phyloP scores from a whole-genome alignment of 495 filamentous ascomycete genomes.

The Hypoxylon crocopeplum region DNA sequence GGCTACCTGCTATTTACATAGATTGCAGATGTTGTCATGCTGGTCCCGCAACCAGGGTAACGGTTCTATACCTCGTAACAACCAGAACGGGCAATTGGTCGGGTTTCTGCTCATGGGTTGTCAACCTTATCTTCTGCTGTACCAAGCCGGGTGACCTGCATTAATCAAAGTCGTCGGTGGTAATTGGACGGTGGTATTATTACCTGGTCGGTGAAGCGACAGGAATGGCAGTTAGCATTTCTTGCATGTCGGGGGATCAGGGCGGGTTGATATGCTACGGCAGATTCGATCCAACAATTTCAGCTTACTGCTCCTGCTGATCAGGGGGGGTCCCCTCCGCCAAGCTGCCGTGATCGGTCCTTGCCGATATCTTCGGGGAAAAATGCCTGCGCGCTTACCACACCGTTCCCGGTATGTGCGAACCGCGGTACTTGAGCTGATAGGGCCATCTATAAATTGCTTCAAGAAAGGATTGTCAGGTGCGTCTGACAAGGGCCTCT shows the following conservation, averaged over 20 bases:
- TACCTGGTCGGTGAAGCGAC: constrained; percentile 5
- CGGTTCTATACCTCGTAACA: constrained; percentile 10
- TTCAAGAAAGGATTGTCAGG: constrained; percentile 23
- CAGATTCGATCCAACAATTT: not conserved
- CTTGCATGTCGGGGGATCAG: not conserved
- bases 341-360: constrained; percentile 32
- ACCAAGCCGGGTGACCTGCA: constrained; percentile 20
- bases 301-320: constrained; percentile 16
- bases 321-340: constrained; percentile 12
- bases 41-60: constrained; percentile 17
- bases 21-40: constrained; percentile 10
- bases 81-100: constrained; percentile 28
- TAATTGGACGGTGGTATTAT: constrained; percentile 16
- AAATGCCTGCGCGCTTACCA: constrained; percentile 15
- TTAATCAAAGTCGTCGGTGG: constrained; percentile 13
- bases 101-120: constrained; percentile 1
- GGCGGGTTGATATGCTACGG: not conserved
- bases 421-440: constrained; percentile 21
- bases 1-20: not conserved
- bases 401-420: constrained; percentile 13
- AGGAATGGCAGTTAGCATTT: constrained; percentile 23
- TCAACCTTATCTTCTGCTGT: constrained; percentile 27
- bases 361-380: constrained; percentile 19
- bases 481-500: constrained; percentile 11
- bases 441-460: constrained; percentile 14